A percentile compares a stretch with the other conserved stretches of the same genome.
Evolutionary conservation across 2,329 filamentous ascomycete genomes (phyloP).

Genomic region (Teratosphaeria epicoccoides): DNA sequence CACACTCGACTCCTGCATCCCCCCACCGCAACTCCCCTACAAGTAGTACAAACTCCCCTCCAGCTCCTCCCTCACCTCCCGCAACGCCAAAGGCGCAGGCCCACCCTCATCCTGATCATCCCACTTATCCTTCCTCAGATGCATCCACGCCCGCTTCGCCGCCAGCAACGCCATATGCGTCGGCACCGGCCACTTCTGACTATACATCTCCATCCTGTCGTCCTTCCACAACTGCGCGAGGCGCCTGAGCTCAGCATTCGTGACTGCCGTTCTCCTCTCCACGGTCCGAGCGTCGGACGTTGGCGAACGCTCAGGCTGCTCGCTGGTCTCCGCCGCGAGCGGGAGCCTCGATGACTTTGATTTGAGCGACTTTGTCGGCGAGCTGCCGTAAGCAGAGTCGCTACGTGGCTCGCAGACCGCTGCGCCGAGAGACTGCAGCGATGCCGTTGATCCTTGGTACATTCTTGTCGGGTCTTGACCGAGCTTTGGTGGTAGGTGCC

Average conservation of each 20-base stretch:
- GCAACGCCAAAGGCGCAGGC: neutral
- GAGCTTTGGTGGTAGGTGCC: neutral
- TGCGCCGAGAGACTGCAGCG: neutral
- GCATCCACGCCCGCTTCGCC: slow-evolving; percentile 6
- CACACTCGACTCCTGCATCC: too few species aligned
- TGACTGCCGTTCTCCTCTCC: neutral
- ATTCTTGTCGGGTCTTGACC: neutral
- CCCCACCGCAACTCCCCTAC: neutral
- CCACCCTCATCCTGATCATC: neutral
- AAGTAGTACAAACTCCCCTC: neutral
- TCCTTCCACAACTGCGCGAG: slow-evolving; percentile 3
- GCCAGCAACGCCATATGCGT: slow-evolving; percentile 7
- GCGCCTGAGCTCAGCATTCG: neutral
- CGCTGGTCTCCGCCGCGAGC: neutral
- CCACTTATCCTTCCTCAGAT: neutral
- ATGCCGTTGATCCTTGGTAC: neutral
- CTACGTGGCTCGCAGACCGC: neutral
- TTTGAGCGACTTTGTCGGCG: neutral
- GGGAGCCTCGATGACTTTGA: neutral
- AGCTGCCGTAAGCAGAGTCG: neutral
- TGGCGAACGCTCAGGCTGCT: neutral
- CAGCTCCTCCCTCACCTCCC: slow-evolving; percentile 1
- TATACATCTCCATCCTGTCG: slow-evolving; percentile 2
- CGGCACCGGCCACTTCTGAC: slow-evolving; percentile 7
- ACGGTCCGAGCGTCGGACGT: neutral